phyloP scores from a whole-genome alignment of 768 basidiomycete genomes.

The Zangia roseola region DNA sequence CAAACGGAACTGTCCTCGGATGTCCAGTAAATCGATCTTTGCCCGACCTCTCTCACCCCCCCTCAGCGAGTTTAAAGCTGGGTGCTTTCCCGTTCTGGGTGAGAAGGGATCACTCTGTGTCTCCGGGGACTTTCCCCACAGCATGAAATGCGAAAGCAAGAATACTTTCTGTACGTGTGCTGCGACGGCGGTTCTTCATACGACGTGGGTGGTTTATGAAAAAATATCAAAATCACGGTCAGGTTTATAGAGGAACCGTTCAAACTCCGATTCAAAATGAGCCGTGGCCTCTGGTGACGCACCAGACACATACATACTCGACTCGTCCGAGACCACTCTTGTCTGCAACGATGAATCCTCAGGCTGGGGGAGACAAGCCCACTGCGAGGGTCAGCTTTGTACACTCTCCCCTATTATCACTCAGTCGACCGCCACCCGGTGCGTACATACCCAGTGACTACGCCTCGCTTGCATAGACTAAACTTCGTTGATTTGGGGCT shows the following conservation, averaged over 20 bases:
- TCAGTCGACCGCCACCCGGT: conserved; percentile 25
- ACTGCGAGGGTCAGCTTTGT: conserved; percentile 21
- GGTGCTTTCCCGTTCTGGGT: conserved; percentile 67
- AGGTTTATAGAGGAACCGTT: conserved; percentile 8
- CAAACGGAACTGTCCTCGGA: conserved; percentile 37
- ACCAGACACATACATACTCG: too few relatives aligned
- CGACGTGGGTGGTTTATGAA: conserved; percentile 42
- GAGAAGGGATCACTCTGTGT: conserved; percentile 62
- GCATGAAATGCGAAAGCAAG: conserved; percentile 47
- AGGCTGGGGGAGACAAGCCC: conserved; percentile 9
- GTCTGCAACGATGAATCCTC: conserved; percentile 18
- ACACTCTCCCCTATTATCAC: conserved; percentile 25
- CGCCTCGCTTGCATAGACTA: not conserved
- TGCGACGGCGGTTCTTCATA: conserved; percentile 85
- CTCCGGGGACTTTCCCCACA: conserved; percentile 97
- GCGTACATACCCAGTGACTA: conserved; percentile 1
- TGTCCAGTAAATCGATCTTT: conserved; percentile 44
- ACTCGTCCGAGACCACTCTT: too few relatives aligned
- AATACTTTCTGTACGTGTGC: conserved; percentile 66
- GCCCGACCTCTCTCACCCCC: conserved; percentile 47
- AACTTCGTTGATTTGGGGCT: not conserved
- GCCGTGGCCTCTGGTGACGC: too few relatives aligned
- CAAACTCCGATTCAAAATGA: conserved; percentile 20
- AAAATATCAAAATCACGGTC: too few relatives aligned
- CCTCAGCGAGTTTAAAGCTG: conserved; percentile 71